Evolutionary conservation across 2,329 filamentous ascomycete species (phyloP), one percentile per base, ranked within the genome.

Genomic region (Botrytis pseudocinerea): DNA sequence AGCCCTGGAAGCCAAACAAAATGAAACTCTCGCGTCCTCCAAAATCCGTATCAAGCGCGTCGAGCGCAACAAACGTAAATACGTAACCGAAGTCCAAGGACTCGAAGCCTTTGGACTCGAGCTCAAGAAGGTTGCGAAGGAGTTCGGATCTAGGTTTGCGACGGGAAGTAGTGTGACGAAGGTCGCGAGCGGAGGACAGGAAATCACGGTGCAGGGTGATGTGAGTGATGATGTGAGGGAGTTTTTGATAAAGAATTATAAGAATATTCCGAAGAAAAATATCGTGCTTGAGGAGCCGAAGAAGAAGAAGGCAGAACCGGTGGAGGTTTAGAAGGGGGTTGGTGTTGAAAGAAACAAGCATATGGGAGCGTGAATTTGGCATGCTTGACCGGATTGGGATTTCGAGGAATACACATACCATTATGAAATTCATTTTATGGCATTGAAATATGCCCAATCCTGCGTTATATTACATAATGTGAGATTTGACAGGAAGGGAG

Each of bases 121-220:
- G 73, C 87, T 98, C 80, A 99, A 99, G 84, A 98, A 98, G 85
- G 88, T 97, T 12, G 91, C 95, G 73, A 98, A 98, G 86, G 96
- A 98, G 80, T 91, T 98, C 78, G 96, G 96, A 76, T 99, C 98
- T 89, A 98, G 98, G 84, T 98, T 99, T 81, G 96, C 96, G 44
- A 98, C 96, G 16, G 96, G 96, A 0, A 92, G 91, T 25, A 95
- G 92, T 62, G 96, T 99, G 62, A 98, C 95, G 14, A 97, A 98
- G 85, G 89, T 92, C 1, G 88, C 94, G 0, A 91, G 90, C 72
- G 94, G 93, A 35, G 93, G 93, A 28, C 96, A 99, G 83, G 96
- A 98, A 84, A 98, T 99, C 81, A 97, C 97, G 7, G 94, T 99
- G 32, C 96, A 99, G 84, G 96, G 96, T 48, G 96, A 99, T 84